phyloP scores from a whole-genome alignment of 768 basidiomycete genomes.

The Boletus fagicola region DNA sequence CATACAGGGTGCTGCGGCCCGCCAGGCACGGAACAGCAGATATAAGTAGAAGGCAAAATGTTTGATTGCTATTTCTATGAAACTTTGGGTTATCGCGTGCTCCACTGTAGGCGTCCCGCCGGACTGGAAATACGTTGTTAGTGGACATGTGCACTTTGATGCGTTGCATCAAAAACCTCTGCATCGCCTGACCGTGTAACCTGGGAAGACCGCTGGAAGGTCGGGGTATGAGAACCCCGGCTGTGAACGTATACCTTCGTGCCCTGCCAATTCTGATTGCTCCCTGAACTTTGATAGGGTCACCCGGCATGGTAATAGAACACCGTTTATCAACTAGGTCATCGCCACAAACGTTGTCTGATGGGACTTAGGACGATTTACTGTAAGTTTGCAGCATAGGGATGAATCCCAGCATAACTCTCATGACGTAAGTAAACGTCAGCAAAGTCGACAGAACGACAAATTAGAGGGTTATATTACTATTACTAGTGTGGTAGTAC shows the following conservation, averaged over 20 bases:
- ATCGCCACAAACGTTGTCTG: neutral
- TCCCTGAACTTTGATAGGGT: neutral
- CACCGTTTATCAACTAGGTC: neutral
- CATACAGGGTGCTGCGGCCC: neutral
- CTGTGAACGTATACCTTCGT: neutral
- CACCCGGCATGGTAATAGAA: neutral
- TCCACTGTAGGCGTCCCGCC: neutral
- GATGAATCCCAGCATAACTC: no score
- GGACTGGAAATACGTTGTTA: neutral
- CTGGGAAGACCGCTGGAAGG: neutral
- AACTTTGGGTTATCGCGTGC: neutral
- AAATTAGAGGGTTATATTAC: no score
- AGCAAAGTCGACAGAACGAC: no score
- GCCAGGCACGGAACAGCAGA: neutral
- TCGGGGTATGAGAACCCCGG: no score
- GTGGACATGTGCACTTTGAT: neutral
- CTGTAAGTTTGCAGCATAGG: no score
- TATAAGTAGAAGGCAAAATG: no score
- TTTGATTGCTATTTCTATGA: neutral
- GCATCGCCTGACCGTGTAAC: neutral
- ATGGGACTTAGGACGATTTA: neutral
- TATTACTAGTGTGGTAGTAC: no score
- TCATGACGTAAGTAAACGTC: no score
- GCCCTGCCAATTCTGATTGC: neutral
- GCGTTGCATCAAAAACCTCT: neutral